Base-by-base conservation (phyloP, 2,329 filamentous ascomycete genomes). In the Acrocalymma vagum region DNA sequence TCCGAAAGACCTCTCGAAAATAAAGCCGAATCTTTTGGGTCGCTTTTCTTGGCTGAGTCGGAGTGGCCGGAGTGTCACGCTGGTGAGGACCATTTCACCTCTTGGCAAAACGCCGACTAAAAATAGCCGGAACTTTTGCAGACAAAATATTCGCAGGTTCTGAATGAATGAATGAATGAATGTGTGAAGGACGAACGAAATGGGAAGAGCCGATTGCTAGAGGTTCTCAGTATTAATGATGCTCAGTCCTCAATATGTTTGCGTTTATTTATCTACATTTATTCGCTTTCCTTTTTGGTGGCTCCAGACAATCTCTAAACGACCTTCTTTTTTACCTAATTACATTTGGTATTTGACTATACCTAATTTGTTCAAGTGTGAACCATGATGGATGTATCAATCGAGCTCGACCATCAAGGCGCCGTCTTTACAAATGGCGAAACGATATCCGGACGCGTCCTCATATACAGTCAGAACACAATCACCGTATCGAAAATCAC, bases 81-180 rank as follows among this genome's bases (percentile, higher is more conserved):
- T 16, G 10, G 20, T 26, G 13, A 16, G 22, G 20, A 29, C 15
- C 24, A 28, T n/a, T 20, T 10, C n/a, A 39, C 29, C 22, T 36
- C 33, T 41, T 49, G 29, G 41, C 29, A 13, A n/a, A n/a, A n/a
- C 13, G 13, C 45, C 41, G 42, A 33, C 45, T 45, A 49, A 37
- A 39, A 39, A 39, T 49, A 49, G 41, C 22, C 45, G 45, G 45
- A 11, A 11, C 31, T 25, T 15, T 20, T 16, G 7, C 13, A n/a
- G 13, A 25, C 24, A 11, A 14, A 13, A 10, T 10, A 16, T 18
- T 23, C 23, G 16, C 18, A 16, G 10, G 15, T 24, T n/a, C n/a
- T 22, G 16, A 14, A 33, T 25, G 14, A 23, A 23, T 9, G 10
- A 10, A n/a, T n/a, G n/a, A n/a, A n/a, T n/a, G n/a, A n/a, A n/a